phyloP scores from a whole-genome alignment of 495 filamentous ascomycete genomes.

The Hyaloscypha variabilis region DNA sequence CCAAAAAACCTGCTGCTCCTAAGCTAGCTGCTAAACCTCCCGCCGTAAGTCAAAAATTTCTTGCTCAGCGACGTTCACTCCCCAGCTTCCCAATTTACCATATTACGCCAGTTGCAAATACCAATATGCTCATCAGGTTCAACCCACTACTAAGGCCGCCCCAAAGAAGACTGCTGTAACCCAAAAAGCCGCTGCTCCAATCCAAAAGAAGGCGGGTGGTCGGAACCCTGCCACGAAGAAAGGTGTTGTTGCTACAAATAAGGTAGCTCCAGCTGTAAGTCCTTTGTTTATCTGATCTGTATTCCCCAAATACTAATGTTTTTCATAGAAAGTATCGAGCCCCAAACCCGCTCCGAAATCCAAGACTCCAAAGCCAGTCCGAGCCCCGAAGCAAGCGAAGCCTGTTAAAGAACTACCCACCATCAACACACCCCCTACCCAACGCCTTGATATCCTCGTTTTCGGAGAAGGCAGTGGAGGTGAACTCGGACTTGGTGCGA shows the following conservation, averaged over 20 bases:
- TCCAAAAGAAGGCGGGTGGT: background rate
- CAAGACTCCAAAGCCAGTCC: slow-evolving; percentile 13
- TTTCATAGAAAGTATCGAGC: slow-evolving; percentile 23
- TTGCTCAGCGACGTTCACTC: too few species aligned
- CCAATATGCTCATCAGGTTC: background rate
- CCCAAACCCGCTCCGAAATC: slow-evolving; percentile 16
- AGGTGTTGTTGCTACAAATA: slow-evolving; percentile 18
- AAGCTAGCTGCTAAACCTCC: slow-evolving; percentile 2
- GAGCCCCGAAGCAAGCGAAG: slow-evolving; percentile 19
- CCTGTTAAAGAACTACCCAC: slow-evolving; percentile 23
- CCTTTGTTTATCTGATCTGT: background rate
- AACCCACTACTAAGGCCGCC: background rate
- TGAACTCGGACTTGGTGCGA: slow-evolving; percentile 51
- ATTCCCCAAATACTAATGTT: slow-evolving; percentile 2
- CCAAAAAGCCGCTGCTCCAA: background rate
- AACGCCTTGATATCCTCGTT: slow-evolving; percentile 48
- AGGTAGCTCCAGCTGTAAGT: slow-evolving; percentile 7
- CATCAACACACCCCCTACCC: slow-evolving; percentile 45
- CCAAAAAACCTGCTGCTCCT: background rate
- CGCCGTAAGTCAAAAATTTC: slow-evolving; percentile 11
- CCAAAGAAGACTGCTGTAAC: slow-evolving; percentile 19
- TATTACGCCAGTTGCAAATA: too few species aligned
- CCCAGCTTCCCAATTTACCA: background rate
- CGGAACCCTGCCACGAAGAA: background rate
- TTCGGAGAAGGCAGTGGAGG: slow-evolving; percentile 57